These are phyloP conservation scores for Ceratobasidium sp. DNA, from an alignment of 1,284 basidiomycete genomes.

Conservation along the genomic window DNA sequence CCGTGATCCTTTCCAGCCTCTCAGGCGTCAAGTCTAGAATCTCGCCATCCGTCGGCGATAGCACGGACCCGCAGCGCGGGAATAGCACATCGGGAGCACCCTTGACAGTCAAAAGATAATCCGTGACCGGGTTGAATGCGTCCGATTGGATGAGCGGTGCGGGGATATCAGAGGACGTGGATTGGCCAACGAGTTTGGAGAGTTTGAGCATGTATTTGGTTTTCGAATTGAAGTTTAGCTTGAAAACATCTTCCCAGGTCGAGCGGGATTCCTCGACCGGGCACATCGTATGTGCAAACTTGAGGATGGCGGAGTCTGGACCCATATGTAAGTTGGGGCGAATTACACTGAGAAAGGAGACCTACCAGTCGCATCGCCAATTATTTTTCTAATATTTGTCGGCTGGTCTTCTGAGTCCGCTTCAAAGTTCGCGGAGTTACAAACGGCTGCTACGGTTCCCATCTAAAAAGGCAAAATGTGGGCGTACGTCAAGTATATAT, in stretches of 20 bases:
- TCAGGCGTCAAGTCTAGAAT: conserved; percentile 56
- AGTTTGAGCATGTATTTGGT: conserved; percentile 64
- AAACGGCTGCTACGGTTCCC: conserved; percentile 58
- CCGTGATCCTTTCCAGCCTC: conserved; percentile 50
- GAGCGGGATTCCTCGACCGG: conserved; percentile 37
- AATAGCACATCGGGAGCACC: conserved; percentile 61
- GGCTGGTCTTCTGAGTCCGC: conserved; percentile 52
- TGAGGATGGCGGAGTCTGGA: conserved; percentile 60
- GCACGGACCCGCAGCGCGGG: conserved; percentile 56
- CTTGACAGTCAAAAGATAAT: conserved; percentile 56
- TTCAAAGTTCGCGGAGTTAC: conserved; percentile 63
- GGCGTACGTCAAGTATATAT: conserved; percentile 35
- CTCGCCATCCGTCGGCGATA: conserved; percentile 52
- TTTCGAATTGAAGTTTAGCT: conserved; percentile 61
- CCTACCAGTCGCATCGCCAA: conserved; percentile 66
- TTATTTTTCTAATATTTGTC: conserved; percentile 55
- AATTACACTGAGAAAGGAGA: neutral
- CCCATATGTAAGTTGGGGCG: neutral
- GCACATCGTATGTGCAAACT: conserved; percentile 58
- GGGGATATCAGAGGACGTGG: conserved; percentile 50
- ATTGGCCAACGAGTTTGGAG: conserved; percentile 43
- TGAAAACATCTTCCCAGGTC: conserved; percentile 59
- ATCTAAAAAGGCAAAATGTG: conserved; percentile 49
- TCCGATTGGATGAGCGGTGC: conserved; percentile 53
- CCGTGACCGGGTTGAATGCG: conserved; percentile 38